phyloP scores from a whole-genome alignment of 495 filamentous ascomycete species.

The Talaromyces thailandensis region DNA sequence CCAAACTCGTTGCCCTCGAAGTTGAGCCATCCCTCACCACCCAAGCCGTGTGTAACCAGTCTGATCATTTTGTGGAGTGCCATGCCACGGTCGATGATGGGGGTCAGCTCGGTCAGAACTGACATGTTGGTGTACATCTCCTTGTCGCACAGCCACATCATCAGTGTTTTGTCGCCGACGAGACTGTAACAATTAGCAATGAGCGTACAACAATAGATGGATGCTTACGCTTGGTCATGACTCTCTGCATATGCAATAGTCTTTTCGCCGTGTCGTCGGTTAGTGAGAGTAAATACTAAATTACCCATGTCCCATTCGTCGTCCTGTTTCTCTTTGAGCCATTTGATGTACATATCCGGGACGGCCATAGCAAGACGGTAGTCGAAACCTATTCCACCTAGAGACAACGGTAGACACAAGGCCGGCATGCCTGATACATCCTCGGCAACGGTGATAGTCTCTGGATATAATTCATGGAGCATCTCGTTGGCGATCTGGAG shows the following conservation, averaged over 20 bases:
- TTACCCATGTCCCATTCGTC: constrained; percentile 87
- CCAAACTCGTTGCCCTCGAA: constrained; percentile 99
- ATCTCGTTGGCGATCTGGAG: constrained; percentile 95
- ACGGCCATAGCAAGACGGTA: constrained; percentile 97
- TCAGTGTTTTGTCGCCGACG: constrained; percentile 89
- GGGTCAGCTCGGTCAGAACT: constrained; percentile 67
- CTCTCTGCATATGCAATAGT: constrained; percentile 96
- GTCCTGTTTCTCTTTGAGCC: constrained; percentile 87
- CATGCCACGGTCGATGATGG: constrained; percentile 85
- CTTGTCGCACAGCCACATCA: constrained; percentile 98
- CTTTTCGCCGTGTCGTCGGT: constrained; percentile 92
- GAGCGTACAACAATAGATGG: background rate
- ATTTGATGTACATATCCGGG: constrained; percentile 98
- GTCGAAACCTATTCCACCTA: constrained; percentile 93
- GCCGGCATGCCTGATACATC: constrained; percentile 98
- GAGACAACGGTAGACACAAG: constrained; percentile 71
- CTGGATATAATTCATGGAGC: constrained; percentile 81
- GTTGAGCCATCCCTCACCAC: constrained; percentile 95
- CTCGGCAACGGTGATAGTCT: constrained; percentile 84
- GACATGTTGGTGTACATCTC: constrained; percentile 99
- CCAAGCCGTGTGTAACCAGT: constrained; percentile 84
- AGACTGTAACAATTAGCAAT: constrained; percentile 50
- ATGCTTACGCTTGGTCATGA: constrained; percentile 92
- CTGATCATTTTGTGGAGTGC: constrained; percentile 95
- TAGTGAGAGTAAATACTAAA: constrained; percentile 79